Evolutionary conservation across 208 protist species (phyloP), one percentile per base, ranked within the genome.

Genomic region (Zelonia costaricensis): DNA sequence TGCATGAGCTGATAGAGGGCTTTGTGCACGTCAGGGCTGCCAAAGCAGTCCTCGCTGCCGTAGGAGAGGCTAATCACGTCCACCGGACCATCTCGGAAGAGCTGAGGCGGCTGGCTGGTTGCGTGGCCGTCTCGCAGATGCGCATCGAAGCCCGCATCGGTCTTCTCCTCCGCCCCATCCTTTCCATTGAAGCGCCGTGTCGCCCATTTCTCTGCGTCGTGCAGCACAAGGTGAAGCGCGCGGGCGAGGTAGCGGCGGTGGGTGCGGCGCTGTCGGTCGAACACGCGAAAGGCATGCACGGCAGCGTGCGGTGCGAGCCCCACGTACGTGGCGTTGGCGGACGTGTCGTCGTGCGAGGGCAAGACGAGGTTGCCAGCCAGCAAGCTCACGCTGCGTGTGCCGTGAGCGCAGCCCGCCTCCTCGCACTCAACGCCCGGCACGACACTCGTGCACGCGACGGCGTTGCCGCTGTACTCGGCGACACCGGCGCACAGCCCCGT

Each of bases 1-100:
- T 98, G 98, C 25, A 97, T 86, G 0, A 73, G 58, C 10, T 18
- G 25, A 22, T 58, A 43, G 4, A 73, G 22, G 94, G 28, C 13
- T 4, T 36, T 8, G 28, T 82, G 70, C 98, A 39, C 87, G 81
- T 44, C 47, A 12, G 40, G 28, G 33, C 40, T 33, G 70, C 98
- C 97, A 43, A 86, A 76, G 64, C 97, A 98, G 73, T 99, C 96
- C 7, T 93, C 96, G 0, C 98, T 96, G 42, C 98, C 98, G 68
- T 99, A 98, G 28, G 84, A 93, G 0, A 99, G 71, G 77, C 98
- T 99, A 12, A 99, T 49, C 1, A 99, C 74, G 59, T 73, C 51
- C 10, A 66, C 66, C 1, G 49, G n/a, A n/a, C n/a, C n/a, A n/a
- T n/a, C n/a, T n/a, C n/a, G n/a, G n/a, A n/a, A n/a, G n/a, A n/a